Evolutionary conservation across 2,329 filamentous ascomycete species (phyloP).

Genomic region (Diaporthe citri): DNA sequence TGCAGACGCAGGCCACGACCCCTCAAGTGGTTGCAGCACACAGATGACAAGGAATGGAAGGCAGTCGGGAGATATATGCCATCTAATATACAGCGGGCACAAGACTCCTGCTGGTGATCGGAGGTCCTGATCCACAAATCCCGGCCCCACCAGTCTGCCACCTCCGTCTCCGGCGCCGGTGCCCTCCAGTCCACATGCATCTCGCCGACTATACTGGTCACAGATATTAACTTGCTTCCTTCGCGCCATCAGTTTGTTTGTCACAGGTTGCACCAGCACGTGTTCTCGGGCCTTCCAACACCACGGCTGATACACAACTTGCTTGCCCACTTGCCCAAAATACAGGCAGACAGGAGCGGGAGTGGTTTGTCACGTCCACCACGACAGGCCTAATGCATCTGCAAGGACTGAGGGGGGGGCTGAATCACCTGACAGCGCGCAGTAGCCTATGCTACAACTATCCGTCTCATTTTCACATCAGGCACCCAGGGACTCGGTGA

Average conservation of each 20-base stretch:
- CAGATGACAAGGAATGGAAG: not conserved
- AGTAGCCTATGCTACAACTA: not conserved
- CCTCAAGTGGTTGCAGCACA: not conserved
- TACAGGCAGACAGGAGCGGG: not conserved
- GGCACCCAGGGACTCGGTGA: not conserved
- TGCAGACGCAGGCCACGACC: not conserved
- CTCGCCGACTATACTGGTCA: not conserved
- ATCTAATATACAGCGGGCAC: not conserved
- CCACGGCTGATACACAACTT: not conserved
- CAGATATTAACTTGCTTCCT: not conserved
- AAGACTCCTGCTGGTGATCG: not conserved
- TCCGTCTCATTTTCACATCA: not conserved
- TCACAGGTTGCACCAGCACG: not conserved
- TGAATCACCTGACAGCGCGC: conserved; percentile 37
- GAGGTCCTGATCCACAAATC: conserved; percentile 3
- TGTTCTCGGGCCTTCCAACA: not conserved
- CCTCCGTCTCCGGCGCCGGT: not conserved
- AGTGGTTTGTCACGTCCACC: not conserved
- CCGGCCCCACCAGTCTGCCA: not conserved
- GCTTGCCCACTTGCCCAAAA: not conserved
- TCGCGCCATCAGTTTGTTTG: fast-evolving
- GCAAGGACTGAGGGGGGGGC: not conserved
- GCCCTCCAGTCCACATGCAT: not conserved
- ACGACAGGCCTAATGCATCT: not conserved
- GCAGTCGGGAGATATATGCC: not conserved